phyloP scores from a whole-genome alignment of 2,329 filamentous ascomycete genomes.

The Colletotrichum musae region DNA sequence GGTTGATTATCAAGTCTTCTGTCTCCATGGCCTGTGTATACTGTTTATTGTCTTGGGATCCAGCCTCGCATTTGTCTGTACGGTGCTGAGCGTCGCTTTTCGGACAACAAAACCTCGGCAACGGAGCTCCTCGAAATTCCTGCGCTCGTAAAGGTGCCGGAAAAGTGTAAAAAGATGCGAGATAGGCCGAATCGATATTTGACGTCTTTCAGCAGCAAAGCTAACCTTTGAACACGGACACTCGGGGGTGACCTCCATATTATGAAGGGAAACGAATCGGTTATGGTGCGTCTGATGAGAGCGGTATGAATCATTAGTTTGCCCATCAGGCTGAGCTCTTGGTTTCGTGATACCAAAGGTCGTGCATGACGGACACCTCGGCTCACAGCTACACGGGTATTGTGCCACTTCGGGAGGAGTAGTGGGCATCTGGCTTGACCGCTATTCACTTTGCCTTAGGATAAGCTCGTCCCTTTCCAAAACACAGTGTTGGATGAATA shows the following conservation, averaged over 20 bases:
- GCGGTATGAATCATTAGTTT: constrained; percentile 25
- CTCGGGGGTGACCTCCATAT: neutral
- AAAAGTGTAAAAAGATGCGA: neutral
- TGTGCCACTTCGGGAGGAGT: too few species aligned
- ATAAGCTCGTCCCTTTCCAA: too few species aligned
- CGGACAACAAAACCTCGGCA: neutral
- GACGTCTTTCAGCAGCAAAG: neutral
- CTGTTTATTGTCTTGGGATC: neutral
- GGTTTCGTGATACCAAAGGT: constrained; percentile 21
- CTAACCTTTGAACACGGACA: neutral
- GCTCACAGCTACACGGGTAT: neutral
- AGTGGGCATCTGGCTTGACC: too few species aligned
- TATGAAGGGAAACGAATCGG: constrained; percentile 11
- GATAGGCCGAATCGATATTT: constrained; percentile 1
- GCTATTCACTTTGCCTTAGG: too few species aligned
- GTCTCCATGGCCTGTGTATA: constrained; percentile 21
- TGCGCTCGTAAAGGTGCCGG: too few species aligned
- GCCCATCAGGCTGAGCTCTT: constrained; percentile 11
- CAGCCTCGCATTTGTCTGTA: neutral
- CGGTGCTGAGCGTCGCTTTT: neutral
- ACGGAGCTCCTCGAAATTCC: too few species aligned
- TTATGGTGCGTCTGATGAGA: constrained; percentile 18
- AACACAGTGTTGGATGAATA: too few species aligned
- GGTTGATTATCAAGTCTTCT: constrained; percentile 25
- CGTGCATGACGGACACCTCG: neutral